Evolutionary conservation across 108 stramenopile genomes (phyloP), one percentile per base, ranked within the genome.

Genomic region (Mediolabrus comicus): DNA sequence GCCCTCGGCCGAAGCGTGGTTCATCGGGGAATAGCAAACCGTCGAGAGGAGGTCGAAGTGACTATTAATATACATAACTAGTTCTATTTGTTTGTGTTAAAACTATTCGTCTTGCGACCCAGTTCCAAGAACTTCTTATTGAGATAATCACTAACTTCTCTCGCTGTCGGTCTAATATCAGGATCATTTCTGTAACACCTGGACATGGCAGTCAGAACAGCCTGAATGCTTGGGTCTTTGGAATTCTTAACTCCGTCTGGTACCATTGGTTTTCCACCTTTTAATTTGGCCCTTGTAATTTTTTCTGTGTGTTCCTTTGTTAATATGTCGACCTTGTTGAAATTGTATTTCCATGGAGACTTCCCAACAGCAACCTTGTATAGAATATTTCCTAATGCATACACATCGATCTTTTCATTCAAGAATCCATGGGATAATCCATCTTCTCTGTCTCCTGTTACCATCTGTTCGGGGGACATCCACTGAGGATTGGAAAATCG

Each of bases 401-500:
- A 92, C 24, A 92, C 84, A 62, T 92, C 91, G 14, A 83, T 74
- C 58, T 86, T 81, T 71, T 83, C 75, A 34, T 76, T 52, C n/a
- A 83, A 62, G 71, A 75, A 75, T 13, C 70, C 64, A 9, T 65
- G 62, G 17, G 70, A 71, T 13, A 69, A 59, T 60, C 38, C 62
- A 54, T 65, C 63, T 60, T 59, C 53, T 17, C 59, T 59, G 24
- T 62, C 64, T 19, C 38, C 71, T 52, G 69, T 75, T 9, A 22
- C 38, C 73, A 89, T 65, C 77, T 94, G 90, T 53, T 94, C 93
- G 3, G 93, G 93, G 14, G 89, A 65, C 77, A 78, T 78, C 77
- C 77, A 78, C 87, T 91, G 92, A 5, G 94, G 94, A 65, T 88
- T 84, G 61, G 84, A 84, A 27, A 90, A 78, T 1, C 87, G 81